Evolutionary conservation across 2,329 filamentous ascomycete species (phyloP), one percentile per base, ranked within the genome.

Genomic region (Epichloe aotearoae): DNA sequence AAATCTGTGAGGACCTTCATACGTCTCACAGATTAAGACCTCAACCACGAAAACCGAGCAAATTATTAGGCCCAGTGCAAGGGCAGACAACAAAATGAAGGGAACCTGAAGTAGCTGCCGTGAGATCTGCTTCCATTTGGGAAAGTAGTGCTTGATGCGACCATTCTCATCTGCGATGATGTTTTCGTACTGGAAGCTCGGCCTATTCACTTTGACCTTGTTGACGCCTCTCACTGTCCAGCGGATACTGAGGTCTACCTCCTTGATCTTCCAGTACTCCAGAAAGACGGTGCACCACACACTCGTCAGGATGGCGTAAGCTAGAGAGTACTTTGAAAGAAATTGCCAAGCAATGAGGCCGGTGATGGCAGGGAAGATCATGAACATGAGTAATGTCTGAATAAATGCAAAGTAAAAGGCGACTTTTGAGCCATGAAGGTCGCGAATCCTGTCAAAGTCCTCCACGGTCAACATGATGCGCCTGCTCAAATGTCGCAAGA

Each of bases 391-490:
- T 62, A 90, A 90, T 14, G 77, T 80, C 59, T 89, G 85, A 23
- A 86, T 83, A 58, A 89, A 90, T n/a, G 84, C 84, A 62, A 88
- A 90, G 66, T 90, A 90, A 60, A 60, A 89, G 3, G 83, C 86
- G 49, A 64, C 64, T 66, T 83, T 82, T 54, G 82, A 71, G 8
- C 82, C 83, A 58, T 82, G 79, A 3, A 82, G 64, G 53, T 83
- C 70, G 10, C 81, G 73, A 45, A 85, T 80, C 10, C 70, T 65
- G 58, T 84, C 81, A 4, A 84, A 66, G 54, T 79, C 69, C 37
- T 74, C 65, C 10, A 67, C 54, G 6, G 68, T 73, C 20, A 82
- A 61, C 44, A 79, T 69, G 0, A 79, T 62, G 37, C 69, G 71
- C 52, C 67, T 73, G 59, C 76, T 79, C 58, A 81, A 71, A 54